These are phyloP conservation scores for Hamamelis virginiana DNA, from an alignment of 164 flowering plant species.

Conservation along the genomic window DNA sequence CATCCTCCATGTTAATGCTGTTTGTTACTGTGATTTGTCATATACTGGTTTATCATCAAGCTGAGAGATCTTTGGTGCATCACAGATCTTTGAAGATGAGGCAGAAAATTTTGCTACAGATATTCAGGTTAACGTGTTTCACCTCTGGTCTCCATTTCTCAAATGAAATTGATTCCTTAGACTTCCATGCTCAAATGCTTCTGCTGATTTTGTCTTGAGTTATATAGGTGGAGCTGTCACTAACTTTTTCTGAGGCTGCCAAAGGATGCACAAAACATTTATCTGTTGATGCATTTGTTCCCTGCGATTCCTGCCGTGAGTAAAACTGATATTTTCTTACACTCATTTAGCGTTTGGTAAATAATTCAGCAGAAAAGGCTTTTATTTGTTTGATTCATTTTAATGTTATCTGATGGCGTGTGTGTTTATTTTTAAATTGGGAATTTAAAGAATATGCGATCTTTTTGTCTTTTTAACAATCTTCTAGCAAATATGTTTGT, in stretches of 20 bases:
- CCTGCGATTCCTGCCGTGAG: constrained; percentile 87
- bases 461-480: too few relatives aligned
- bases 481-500: too few relatives aligned
- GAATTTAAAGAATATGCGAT: too few relatives aligned
- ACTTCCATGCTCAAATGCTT: constrained; percentile 5
- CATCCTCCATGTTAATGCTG: background rate
- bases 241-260: constrained; percentile 86
- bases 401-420: background rate
- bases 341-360: background rate
- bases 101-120: constrained; percentile 49
- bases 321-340: constrained; percentile 12
- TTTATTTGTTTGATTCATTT: background rate
- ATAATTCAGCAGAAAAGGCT: background rate
- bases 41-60: background rate
- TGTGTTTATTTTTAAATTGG: background rate
- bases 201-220: constrained; percentile 1
- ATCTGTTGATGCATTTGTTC: constrained; percentile 66
- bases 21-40: background rate
- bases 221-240: constrained; percentile 66
- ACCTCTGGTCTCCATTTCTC: background rate
- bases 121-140: constrained; percentile 51
- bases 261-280: constrained; percentile 77
- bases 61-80: constrained; percentile 5
- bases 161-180: constrained; percentile 4
- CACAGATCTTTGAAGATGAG: constrained; percentile 80